Conservation (phyloP, 306 rosid species). For the Echinosophora koreensis region DNA sequence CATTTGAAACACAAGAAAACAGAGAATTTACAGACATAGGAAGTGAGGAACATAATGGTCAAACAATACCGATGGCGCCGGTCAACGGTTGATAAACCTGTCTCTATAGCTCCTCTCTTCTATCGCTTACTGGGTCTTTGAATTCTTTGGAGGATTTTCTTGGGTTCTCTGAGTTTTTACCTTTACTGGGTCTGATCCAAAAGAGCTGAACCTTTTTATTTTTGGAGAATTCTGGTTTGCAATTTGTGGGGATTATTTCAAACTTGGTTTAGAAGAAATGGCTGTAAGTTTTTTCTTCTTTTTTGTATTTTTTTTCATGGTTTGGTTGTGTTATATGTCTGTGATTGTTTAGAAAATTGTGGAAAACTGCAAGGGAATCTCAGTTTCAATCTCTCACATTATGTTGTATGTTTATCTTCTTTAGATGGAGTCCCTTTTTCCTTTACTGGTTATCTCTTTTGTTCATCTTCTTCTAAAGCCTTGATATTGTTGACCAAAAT, state of each 20-base stretch:
- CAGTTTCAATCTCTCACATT: conserved; percentile 44
- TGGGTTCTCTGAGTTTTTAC: conserved; percentile 44
- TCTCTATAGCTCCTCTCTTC: conserved; percentile 28
- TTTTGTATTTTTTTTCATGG: background rate
- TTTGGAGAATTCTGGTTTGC: conserved; percentile 42
- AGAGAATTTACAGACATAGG: conserved; percentile 46
- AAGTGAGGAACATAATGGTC: conserved; percentile 54
- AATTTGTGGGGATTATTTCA: conserved; percentile 46
- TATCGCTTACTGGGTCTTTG: conserved; percentile 45
- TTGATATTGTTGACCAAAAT: conserved; percentile 52
- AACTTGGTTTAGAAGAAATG: conserved; percentile 64
- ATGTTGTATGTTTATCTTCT: conserved; percentile 32
- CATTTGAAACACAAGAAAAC: conserved; percentile 49
- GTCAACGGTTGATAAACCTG: conserved; percentile 82
- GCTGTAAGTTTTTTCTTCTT: conserved; percentile 60
- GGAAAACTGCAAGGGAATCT: background rate
- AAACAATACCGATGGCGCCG: conserved; percentile 79
- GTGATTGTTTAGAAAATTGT: conserved; percentile 45
- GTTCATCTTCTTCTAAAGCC: conserved; percentile 44
- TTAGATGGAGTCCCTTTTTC: background rate
- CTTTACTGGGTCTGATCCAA: conserved; percentile 45
- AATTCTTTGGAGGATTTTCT: conserved; percentile 50
- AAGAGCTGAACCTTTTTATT: conserved; percentile 36
- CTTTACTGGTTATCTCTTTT: conserved; percentile 15
- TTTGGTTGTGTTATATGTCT: conserved; percentile 34